Base-by-base conservation (phyloP, 768 basidiomycete genomes). In the Panellus pusillus region DNA sequence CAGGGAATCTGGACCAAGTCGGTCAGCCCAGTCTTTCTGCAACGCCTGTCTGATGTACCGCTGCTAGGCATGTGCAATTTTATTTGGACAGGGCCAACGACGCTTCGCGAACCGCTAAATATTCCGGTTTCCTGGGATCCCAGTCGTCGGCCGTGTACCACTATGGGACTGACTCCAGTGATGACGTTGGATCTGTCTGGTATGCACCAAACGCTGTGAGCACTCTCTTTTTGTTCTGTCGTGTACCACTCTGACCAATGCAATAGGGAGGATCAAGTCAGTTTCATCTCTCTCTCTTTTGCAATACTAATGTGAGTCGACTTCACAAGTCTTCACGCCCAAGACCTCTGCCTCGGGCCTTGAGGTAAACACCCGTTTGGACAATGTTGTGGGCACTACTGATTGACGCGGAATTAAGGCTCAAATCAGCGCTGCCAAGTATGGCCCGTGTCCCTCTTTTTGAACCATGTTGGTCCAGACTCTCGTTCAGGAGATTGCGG, bases 1-100 rank as follows among this genome's bases (percentile, higher is more conserved):
- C 53, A 79, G 77, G 79, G 80, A 13, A 54, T 81, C 15, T 80
- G 79, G 78, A 80, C 71, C 14, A 82, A 82, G 56, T 46, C 7
- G 12, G 37, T 46, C 4, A 27, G 6, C 24, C 32, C 32, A 3
- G 11, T 24, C 19, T 17, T 5, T 40, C n/a, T 20, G 35, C 17
- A n/a, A 9, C 3, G 20, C n/a, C 27, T 6, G 3, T 29, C 43
- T 36, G 6, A 44, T 17, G 17, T 6, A 44, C 9, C 14, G 8
- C 9, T 35, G 17, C 24, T 32, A 54, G 50, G 43, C 77, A 79
- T 46, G 54, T 81, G 6, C 73, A 75, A 44, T 80, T 71, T 56
- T 80, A 81, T 61, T 69, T 82, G 27, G 79, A 80, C 55, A 57
- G 44, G 43, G 80, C 74, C 29, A 71, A 74, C 38, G 72, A 78